Evolutionary conservation across 208 protist genomes (phyloP).

Genomic region (Eutreptiella sp.): DNA sequence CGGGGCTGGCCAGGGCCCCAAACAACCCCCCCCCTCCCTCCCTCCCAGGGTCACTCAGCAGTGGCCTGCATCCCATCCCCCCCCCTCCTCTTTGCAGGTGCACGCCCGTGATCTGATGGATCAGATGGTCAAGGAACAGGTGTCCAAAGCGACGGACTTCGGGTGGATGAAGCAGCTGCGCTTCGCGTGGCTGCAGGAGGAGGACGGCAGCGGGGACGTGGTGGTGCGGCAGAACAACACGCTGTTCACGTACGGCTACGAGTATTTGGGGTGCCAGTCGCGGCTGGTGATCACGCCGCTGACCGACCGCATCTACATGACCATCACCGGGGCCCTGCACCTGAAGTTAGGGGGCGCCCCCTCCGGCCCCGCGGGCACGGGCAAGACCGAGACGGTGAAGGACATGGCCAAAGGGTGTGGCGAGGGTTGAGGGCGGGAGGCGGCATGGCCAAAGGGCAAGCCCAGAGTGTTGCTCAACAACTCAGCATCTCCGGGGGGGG

Average conservation of each 20-base stretch:
- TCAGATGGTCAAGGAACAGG: conserved; percentile 78
- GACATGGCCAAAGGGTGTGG: conserved; percentile 93
- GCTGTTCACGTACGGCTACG: conserved; percentile 92
- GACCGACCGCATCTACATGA: conserved; percentile 97
- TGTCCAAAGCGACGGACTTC: conserved; percentile 77
- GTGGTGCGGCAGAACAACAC: conserved; percentile 91
- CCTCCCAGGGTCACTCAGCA: no score
- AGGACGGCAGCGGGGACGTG: conserved; percentile 81
- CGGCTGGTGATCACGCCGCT: conserved; percentile 95
- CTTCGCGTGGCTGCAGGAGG: conserved; percentile 90
- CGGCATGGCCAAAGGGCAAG: no score
- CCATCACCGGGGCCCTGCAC: conserved; percentile 90
- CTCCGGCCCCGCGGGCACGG: conserved; percentile 89
- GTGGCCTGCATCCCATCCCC: no score
- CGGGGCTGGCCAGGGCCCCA: no score
- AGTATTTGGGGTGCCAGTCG: conserved; percentile 91
- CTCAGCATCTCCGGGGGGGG: no score
- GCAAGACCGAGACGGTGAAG: conserved; percentile 95
- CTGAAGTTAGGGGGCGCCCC: conserved; percentile 86
- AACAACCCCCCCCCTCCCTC: no score
- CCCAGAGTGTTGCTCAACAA: no score
- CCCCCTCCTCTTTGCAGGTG: no score
- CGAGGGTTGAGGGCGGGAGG: no score
- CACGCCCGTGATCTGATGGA: conserved; percentile 91
- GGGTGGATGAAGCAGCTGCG: conserved; percentile 94